These are phyloP conservation scores for Magnolia sinica DNA, from an alignment of 164 flowering plant species.

Conservation along the genomic window DNA sequence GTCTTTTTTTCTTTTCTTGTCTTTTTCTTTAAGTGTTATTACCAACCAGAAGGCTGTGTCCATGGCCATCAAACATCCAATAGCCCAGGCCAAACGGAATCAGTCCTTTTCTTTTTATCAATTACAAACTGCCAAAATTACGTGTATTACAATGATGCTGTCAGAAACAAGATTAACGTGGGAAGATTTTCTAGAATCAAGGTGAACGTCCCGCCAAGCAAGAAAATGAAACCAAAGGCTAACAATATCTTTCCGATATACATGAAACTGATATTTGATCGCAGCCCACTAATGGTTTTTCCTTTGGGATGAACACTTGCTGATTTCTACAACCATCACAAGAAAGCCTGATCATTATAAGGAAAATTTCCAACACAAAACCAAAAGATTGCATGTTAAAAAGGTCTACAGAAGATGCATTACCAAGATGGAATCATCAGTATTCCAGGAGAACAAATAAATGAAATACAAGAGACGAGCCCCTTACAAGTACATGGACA, in stretches of 20 bases:
- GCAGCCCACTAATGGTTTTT: constrained; percentile 5
- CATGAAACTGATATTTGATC: constrained; percentile 19
- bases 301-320: constrained; percentile 9
- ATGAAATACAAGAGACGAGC: neutral
- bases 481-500: too few relatives aligned
- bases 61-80: too few relatives aligned
- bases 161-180: constrained; percentile 32
- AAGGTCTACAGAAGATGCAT: neutral
- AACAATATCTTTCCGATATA: constrained; percentile 64
- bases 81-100: too few relatives aligned
- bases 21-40: too few relatives aligned
- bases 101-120: neutral
- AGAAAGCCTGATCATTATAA: neutral
- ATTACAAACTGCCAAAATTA: neutral
- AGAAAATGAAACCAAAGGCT: constrained; percentile 49
- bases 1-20: too few relatives aligned
- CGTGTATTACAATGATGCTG: constrained; percentile 26
- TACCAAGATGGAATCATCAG: neutral
- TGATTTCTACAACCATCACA: constrained; percentile 31
- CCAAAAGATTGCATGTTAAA: neutral
- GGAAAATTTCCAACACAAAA: neutral
- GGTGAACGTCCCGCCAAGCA: constrained; percentile 55
- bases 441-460: neutral
- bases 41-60: too few relatives aligned
- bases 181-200: constrained; percentile 71